Evolutionary conservation across 176 grass and related monocot genomes (phyloP), one percentile per base, ranked within the genome.

Genomic region (Elaeis guineensis): DNA sequence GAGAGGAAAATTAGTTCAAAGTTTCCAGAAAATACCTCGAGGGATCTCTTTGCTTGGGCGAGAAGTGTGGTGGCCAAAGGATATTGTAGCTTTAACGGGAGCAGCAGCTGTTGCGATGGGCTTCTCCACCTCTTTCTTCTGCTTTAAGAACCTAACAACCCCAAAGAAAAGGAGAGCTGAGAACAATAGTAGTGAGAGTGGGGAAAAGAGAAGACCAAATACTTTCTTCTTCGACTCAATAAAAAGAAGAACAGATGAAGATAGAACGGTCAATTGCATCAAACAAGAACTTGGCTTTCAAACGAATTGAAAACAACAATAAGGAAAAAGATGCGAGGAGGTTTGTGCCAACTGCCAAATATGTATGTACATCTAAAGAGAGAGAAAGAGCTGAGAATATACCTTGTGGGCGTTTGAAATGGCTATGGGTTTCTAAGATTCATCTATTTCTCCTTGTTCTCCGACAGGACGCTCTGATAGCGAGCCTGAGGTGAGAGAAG

Each of bases 381-480:
- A 21, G 58, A n/a, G 52, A 55, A 1, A 44, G 0, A 8, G 6
- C 9, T 8, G 35, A 44, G 35, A 77, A 78, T 56, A 72, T 48
- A 54, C 29, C 59, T 52, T 20, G 21, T 49, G 35, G 8, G 35
- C 35, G 22, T 19, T 78, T 62, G 16, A n/a, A 62, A 55, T 74
- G 51, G 69, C 69, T 54, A 28, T 7, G 14, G 51, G 54, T 55
- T 52, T 67, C 72, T 14, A 65, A 44, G 24, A 57, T 80, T 67
- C 51, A 64, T 49, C 67, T 73, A 69, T 55, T 62, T 48, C 63
- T 67, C 50, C 7, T 22, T 25, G 3, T 23, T 28, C 0, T 53
- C 75, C 77, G 76, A 80, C 83, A 83, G 49, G 50, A 61, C 14
- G 55, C 80, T 84, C 80, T 81, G 65, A 51, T 57, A 24, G 57